Evolutionary conservation across 192 early-diverging fungal genomes (phyloP).

Genomic region (Mortierella hygrophila): DNA sequence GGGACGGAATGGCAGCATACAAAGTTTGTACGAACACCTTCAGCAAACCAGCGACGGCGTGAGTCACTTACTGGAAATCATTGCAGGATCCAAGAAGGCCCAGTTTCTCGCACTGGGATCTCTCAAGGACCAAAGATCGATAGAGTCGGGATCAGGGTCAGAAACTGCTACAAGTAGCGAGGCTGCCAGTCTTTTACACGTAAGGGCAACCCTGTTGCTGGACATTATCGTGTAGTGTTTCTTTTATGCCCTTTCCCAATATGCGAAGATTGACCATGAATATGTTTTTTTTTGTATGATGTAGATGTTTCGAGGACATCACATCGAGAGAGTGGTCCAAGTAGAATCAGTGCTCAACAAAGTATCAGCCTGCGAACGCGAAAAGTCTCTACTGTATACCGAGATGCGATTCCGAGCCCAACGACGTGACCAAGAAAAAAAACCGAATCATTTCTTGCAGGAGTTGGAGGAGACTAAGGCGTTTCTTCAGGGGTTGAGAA

Average conservation of each 20-base stretch:
- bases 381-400: conserved; percentile 26
- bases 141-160: background rate
- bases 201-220: background rate
- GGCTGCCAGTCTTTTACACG: background rate
- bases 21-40: background rate
- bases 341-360: conserved; percentile 26
- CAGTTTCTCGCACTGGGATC: background rate
- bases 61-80: background rate
- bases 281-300: background rate
- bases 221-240: background rate
- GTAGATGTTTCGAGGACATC: conserved; percentile 33
- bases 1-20: background rate
- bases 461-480: conserved; percentile 49
- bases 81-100: conserved; percentile 2
- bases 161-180: background rate
- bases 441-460: conserved; percentile 11
- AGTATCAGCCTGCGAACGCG: conserved; percentile 19
- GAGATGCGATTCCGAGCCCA: conserved; percentile 31
- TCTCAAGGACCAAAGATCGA: background rate
- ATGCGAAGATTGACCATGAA: no score
- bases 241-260: no score
- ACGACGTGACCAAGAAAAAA: conserved; percentile 17
- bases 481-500: conserved; percentile 13
- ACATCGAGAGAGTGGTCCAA: conserved; percentile 29
- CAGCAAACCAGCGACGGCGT: background rate